phyloP scores from a whole-genome alignment of 768 basidiomycete genomes.

The Xerocomellus chrysenteron region DNA sequence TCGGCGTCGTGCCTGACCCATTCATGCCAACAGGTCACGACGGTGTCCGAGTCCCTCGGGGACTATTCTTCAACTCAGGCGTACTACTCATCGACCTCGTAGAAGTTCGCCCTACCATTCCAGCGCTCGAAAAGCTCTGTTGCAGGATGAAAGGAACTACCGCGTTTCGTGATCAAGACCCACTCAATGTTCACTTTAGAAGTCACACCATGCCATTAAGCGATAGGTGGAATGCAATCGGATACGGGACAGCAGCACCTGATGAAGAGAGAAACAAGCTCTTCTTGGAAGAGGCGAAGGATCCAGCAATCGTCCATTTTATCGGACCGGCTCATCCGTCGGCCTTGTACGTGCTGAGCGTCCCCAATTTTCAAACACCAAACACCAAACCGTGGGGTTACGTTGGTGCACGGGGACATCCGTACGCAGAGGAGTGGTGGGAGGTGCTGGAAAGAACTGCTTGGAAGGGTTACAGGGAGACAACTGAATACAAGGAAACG shows the following conservation, averaged over 20 bases:
- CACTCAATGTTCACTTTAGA: constrained; percentile 43
- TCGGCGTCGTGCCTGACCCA: constrained; percentile 46
- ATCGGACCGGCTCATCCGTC: constrained; percentile 46
- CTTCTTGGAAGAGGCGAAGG: constrained; percentile 34
- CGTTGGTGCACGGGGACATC: constrained; percentile 46
- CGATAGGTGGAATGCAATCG: constrained; percentile 52
- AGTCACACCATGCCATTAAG: constrained; percentile 38
- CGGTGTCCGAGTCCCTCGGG: constrained; percentile 28
- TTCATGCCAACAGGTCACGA: constrained; percentile 42
- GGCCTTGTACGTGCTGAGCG: constrained; percentile 32
- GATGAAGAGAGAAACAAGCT: constrained; percentile 33
- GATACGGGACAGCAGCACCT: constrained; percentile 45
- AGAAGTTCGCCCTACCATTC: constrained; percentile 27
- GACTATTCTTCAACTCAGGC: constrained; percentile 50
- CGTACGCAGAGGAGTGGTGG: constrained; percentile 48
- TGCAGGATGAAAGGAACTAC: constrained; percentile 23
- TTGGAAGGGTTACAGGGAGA: constrained; percentile 17
- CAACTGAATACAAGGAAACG: constrained; percentile 16
- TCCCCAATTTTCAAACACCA: constrained; percentile 18
- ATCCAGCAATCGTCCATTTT: constrained; percentile 50
- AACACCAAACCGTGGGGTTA: constrained; percentile 57
- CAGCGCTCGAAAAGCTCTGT: constrained; percentile 26
- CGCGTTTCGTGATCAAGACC: constrained; percentile 46
- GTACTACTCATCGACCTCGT: constrained; percentile 49
- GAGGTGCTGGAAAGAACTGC: constrained; percentile 18